Conservation (phyloP, 345 rosid species). For the Eucalyptus viminalis region DNA sequence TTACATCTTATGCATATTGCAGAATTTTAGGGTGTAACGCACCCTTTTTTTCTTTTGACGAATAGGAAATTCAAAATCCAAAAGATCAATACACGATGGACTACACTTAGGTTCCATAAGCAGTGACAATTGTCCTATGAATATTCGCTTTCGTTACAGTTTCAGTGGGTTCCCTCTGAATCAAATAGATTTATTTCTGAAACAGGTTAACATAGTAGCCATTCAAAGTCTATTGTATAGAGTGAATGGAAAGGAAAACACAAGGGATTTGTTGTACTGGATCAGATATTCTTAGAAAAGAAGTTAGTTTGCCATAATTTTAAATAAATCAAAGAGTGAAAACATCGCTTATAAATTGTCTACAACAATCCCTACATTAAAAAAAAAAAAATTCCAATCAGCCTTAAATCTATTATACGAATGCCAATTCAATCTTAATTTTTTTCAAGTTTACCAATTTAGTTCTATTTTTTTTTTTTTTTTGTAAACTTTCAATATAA, state of each 20-base stretch:
- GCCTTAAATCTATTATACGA: fast-evolving
- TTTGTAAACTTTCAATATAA: not conserved
- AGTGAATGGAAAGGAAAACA: too few relatives aligned
- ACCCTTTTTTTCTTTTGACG: too few relatives aligned
- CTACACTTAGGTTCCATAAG: too few relatives aligned
- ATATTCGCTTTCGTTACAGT: too few relatives aligned
- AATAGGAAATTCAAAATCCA: too few relatives aligned
- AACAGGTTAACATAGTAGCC: too few relatives aligned
- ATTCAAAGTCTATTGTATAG: too few relatives aligned
- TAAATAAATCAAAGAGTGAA: not conserved
- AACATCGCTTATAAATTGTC: not conserved
- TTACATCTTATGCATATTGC: not conserved
- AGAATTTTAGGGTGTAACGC: not conserved
- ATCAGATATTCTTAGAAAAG: not conserved
- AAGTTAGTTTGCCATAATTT: not conserved
- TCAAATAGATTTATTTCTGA: too few relatives aligned
- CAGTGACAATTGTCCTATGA: too few relatives aligned
- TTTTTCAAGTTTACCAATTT: not conserved
- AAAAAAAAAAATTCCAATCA: not conserved
- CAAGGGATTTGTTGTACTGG: not conserved
- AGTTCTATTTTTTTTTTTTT: not conserved
- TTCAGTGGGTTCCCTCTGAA: too few relatives aligned
- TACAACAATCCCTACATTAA: not conserved
- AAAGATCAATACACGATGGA: too few relatives aligned
- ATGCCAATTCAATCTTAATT: not conserved